Evolutionary conservation across 2,329 filamentous ascomycete species (phyloP).

Genomic region (Pseudogymnoascus sp.): DNA sequence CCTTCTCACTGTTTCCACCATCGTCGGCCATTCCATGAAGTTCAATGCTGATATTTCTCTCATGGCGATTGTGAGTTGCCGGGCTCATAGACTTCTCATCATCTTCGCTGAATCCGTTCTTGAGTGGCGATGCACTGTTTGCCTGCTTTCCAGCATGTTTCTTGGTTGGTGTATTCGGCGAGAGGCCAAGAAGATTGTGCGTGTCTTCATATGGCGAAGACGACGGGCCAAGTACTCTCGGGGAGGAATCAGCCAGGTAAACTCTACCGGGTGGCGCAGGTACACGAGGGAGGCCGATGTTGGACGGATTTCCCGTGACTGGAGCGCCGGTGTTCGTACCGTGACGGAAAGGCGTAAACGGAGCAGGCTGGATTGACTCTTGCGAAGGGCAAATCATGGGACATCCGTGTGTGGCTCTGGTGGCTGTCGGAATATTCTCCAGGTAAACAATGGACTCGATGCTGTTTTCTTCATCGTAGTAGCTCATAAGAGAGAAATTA

Average conservation of each 20-base stretch:
- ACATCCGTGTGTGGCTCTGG: neutral
- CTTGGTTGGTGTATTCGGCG: neutral
- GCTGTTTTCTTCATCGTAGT: neutral
- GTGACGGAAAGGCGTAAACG: constrained; percentile 16
- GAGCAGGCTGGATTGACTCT: neutral
- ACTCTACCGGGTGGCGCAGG: constrained; percentile 16
- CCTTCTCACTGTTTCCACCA: constrained; percentile 19
- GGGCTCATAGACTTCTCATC: neutral
- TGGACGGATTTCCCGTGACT: constrained; percentile 10
- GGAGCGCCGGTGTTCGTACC: constrained; percentile 13
- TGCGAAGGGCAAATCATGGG: constrained; percentile 1
- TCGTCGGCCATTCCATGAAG: constrained; percentile 23
- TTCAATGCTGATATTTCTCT: constrained; percentile 18
- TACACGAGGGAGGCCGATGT: constrained; percentile 14
- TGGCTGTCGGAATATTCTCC: neutral
- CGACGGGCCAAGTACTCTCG: constrained; percentile 15
- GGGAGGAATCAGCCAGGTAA: neutral
- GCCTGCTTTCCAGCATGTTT: neutral
- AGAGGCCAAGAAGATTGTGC: constrained; percentile 21
- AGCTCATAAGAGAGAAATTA: neutral
- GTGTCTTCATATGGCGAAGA: constrained; percentile 22
- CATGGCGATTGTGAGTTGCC: neutral
- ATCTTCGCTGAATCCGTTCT: neutral
- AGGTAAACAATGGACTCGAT: neutral
- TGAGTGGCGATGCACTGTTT: neutral